Conservation (phyloP, 2,329 filamentous ascomycete species). For the Ascochyta viciae-villosae region DNA sequence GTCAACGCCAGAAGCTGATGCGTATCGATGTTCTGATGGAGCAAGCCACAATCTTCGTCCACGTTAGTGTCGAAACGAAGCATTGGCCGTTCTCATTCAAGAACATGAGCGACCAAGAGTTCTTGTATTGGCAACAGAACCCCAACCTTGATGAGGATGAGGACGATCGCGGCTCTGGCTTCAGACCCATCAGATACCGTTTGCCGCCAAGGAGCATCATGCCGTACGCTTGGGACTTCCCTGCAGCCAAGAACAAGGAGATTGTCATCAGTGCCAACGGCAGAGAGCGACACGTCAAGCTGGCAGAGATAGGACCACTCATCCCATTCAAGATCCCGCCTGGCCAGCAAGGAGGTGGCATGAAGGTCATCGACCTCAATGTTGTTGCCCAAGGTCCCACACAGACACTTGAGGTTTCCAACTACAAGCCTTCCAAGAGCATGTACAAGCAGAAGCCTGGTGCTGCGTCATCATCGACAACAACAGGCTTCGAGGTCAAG, state of each 20-base stretch:
- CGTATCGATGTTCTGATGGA: constrained; percentile 91
- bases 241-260: constrained; percentile 94
- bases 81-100: constrained; percentile 99
- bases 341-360: constrained; percentile 65
- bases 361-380: constrained; percentile 95
- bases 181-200: constrained; percentile 91
- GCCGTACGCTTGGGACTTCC: constrained; percentile 99
- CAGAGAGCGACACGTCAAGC: constrained; percentile 88
- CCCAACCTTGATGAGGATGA: constrained; percentile 93
- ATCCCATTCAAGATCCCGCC: constrained; percentile 89
- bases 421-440: constrained; percentile 91
- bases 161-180: constrained; percentile 79
- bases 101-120: constrained; percentile 96
- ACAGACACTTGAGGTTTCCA: constrained; percentile 91
- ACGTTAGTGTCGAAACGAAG: constrained; percentile 87
- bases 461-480: constrained; percentile 63
- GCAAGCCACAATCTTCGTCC: constrained; percentile 89
- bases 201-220: constrained; percentile 95
- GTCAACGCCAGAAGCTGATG: constrained; percentile 86
- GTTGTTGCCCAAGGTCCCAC: constrained; percentile 95
- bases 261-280: constrained; percentile 80
- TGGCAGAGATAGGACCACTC: constrained; percentile 95
- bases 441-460: constrained; percentile 76
- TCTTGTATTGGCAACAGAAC: constrained; percentile 94
- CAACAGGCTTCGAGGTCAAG: constrained; percentile 89